Evolutionary conservation across 176 grass and related monocot genomes (phyloP).

Genomic region (Rhynchospora pubera): DNA sequence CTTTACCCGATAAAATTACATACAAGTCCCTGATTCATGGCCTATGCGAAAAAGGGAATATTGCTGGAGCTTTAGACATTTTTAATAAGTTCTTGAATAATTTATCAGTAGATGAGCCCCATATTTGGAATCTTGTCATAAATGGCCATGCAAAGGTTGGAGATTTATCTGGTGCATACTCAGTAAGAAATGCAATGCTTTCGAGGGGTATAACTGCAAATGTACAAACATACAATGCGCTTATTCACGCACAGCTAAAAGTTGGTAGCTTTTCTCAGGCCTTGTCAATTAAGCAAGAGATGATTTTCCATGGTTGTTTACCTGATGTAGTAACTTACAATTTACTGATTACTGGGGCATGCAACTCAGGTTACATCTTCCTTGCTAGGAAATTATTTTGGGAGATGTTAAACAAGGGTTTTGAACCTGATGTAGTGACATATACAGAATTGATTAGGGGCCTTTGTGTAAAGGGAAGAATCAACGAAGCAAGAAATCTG

Average conservation of each 20-base stretch:
- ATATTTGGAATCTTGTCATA: constrained; percentile 42
- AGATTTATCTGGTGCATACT: constrained; percentile 28
- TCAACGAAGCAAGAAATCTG: constrained; percentile 29
- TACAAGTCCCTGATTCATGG: constrained; percentile 34
- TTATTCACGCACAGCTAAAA: constrained; percentile 41
- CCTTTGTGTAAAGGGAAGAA: constrained; percentile 32
- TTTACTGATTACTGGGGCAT: constrained; percentile 40
- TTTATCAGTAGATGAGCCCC: constrained; percentile 23
- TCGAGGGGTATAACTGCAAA: constrained; percentile 28
- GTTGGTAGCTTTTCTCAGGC: constrained; percentile 21
- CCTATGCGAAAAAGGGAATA: constrained; percentile 33
- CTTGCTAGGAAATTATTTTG: constrained; percentile 27
- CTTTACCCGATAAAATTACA: constrained; percentile 34
- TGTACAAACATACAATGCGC: constrained; percentile 37
- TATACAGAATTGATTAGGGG: constrained; percentile 49
- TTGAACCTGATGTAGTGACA: constrained; percentile 40
- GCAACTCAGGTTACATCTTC: constrained; percentile 26
- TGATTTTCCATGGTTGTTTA: constrained; percentile 29
- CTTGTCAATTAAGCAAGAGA: constrained; percentile 33
- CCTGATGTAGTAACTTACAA: constrained; percentile 49
- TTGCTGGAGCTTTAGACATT: constrained; percentile 19
- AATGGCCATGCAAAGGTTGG: constrained; percentile 31
- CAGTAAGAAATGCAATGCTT: constrained; percentile 33
- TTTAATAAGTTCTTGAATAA: constrained; percentile 30
- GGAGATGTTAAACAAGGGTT: constrained; percentile 32